Evolutionary conservation across 768 basidiomycete species (phyloP), one percentile per base, ranked within the genome.

Genomic region (Thelephora ganbajun): DNA sequence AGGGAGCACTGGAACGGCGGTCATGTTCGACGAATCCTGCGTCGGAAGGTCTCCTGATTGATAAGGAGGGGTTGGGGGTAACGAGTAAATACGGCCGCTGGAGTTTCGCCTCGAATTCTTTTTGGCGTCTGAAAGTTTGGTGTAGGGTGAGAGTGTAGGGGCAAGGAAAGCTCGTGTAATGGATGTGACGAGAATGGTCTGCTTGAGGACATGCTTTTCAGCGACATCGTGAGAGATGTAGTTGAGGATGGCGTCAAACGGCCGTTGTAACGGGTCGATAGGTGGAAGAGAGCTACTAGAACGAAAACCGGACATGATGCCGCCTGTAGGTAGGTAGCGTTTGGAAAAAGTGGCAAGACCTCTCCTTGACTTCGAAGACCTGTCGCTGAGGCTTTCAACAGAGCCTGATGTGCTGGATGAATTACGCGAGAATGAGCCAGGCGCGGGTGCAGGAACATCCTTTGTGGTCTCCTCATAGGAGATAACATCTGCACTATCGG

Each of bases 131-230:
- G 23, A 11, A 22, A 43, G 41, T 44, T 47, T 47, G 11, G 16
- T 12, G 16, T 46, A 18, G 22, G 46, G 48, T 2, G 59, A 43
- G 37, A 48, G 35, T 3, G 48, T 50, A n/a, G 61, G 46, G 6
- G 54, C 50, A 26, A 70, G 58, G 51, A 65, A 69, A 5, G 67
- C 61, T 2, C 64, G 61, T 9, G 59, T 57, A 30, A 70, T 59
- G 11, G 68, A 65, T 20, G 67, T 68, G 12, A 68, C 61, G 11
- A 69, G 62, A 46, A 70, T 69, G 5, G 65, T 52, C 34, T 63
- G 61, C 52, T 66, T 67, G 14, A 70, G 57, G 18, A 67, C 51
- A 1, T 60, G 54, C 47, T 63, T 63, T 51, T 66, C 63, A 2
- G 61, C 50, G 22, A 62, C 45, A 13, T 51, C 23, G 2, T 45